Evolutionary conservation across 345 rosid genomes (phyloP).

Genomic region (Noccaea bulbosa): DNA sequence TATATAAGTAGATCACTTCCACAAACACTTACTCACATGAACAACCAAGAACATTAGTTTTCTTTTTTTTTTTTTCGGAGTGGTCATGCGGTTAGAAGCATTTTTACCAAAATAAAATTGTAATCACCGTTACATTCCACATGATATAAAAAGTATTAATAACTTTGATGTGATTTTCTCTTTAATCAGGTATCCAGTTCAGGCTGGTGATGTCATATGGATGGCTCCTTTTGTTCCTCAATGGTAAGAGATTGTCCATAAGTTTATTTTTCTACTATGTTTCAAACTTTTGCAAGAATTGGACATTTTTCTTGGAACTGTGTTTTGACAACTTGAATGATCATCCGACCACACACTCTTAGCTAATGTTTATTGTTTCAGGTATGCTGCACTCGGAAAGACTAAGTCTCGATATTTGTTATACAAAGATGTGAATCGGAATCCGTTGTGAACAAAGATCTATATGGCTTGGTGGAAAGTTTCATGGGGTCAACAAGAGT

Average conservation of each 20-base stretch:
- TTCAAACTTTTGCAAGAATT: constrained; percentile 6
- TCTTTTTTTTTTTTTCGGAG: background rate
- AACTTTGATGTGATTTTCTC: constrained; percentile 13
- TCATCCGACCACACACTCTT: constrained; percentile 23
- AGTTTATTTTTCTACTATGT: constrained; percentile 17
- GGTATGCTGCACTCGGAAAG: constrained; percentile 90
- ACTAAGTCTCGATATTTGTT: constrained; percentile 66
- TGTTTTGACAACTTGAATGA: constrained; percentile 10
- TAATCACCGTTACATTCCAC: background rate
- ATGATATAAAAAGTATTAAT: background rate
- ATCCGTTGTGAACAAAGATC: constrained; percentile 49
- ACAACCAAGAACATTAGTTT: constrained; percentile 2
- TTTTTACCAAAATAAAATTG: constrained; percentile 10
- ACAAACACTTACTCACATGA: constrained; percentile 7
- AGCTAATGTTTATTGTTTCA: constrained; percentile 39
- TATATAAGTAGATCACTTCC: constrained; percentile 4
- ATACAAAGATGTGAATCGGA: constrained; percentile 87
- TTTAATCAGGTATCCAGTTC: constrained; percentile 79
- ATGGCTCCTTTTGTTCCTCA: constrained; percentile 99
- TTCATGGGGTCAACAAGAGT: constrained; percentile 19
- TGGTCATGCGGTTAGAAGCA: constrained; percentile 3
- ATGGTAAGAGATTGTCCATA: constrained; percentile 54
- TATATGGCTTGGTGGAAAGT: constrained; percentile 20
- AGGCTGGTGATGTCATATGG: constrained; percentile 95
- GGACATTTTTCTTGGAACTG: constrained; percentile 10